Conservation (phyloP, 73 alveolate species). For the Paramecium sonneborni region DNA sequence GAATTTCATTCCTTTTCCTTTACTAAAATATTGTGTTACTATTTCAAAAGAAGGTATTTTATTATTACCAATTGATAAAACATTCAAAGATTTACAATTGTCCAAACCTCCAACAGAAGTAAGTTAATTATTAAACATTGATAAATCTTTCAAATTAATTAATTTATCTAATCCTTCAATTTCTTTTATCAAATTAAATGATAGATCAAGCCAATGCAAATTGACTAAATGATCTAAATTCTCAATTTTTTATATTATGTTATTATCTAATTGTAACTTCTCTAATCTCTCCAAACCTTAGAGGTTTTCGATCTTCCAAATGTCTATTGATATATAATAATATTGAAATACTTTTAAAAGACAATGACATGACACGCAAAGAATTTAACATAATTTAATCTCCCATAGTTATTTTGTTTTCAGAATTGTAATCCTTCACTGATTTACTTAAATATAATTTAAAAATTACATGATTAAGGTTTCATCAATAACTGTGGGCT, state of each 20-base stretch:
- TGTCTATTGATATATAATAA: slow-evolving; percentile 55
- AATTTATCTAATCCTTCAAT: slow-evolving; percentile 88
- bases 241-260: slow-evolving; percentile 82
- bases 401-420: slow-evolving; percentile 50
- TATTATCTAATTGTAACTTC: slow-evolving; percentile 84
- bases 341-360: slow-evolving; percentile 48
- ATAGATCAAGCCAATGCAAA: slow-evolving; percentile 91
- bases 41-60: slow-evolving; percentile 64
- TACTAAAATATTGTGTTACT: slow-evolving; percentile 66
- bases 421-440: slow-evolving; percentile 55
- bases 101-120: slow-evolving; percentile 75
- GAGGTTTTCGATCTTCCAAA: slow-evolving; percentile 80
- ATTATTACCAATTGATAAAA: slow-evolving; percentile 81
- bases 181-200: slow-evolving; percentile 83
- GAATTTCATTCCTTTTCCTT: slow-evolving; percentile 58
- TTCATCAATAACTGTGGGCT: slow-evolving; percentile 51
- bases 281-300: slow-evolving; percentile 74
- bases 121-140: slow-evolving; percentile 81
- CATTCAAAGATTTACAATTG: slow-evolving; percentile 76
- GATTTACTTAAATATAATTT: slow-evolving; percentile 22
- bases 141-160: slow-evolving; percentile 80
- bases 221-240: slow-evolving; percentile 85
- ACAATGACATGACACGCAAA: slow-evolving; percentile 42
- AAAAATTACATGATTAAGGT: neutral
- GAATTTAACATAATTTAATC: slow-evolving; percentile 48